A percentile compares a stretch with the other conserved stretches of the same genome.
Conservation (phyloP, 129 eudicot genomes). For the Lactuca saligna region DNA sequence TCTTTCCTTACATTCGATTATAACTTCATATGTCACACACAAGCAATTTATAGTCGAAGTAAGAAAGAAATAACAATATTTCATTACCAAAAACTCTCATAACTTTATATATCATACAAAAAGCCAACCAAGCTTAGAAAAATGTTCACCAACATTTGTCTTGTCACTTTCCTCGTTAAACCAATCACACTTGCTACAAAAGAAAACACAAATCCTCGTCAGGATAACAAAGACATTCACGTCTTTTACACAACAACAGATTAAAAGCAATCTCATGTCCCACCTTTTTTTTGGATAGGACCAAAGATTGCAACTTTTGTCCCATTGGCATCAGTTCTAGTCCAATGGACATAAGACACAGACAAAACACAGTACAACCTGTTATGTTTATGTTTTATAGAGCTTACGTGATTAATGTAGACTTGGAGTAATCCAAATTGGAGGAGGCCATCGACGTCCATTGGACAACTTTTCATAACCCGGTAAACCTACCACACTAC, state of each 20-base stretch:
- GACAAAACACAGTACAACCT: too few relatives aligned
- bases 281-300: too few relatives aligned
- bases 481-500: constrained; percentile 51
- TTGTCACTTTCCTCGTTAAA: constrained; percentile 11
- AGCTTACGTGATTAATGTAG: constrained; percentile 49
- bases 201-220: background rate
- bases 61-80: background rate
- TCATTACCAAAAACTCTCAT: constrained; percentile 16
- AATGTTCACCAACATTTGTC: constrained; percentile 2
- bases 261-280: too few relatives aligned
- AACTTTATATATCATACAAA: constrained; percentile 10
- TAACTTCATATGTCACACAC: background rate
- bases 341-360: too few relatives aligned
- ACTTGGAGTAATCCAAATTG: constrained; percentile 82
- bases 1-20: background rate
- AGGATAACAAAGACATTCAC: background rate
- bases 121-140: background rate
- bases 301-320: too few relatives aligned
- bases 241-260: background rate
- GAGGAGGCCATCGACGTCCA: constrained; percentile 63
- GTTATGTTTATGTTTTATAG: background rate
- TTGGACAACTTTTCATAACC: constrained; percentile 41
- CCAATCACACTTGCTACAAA: background rate
- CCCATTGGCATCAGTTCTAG: too few relatives aligned
- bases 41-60: background rate